Base-by-base conservation (phyloP, 257 asterid species). In the Cynanchum wilfordii region DNA sequence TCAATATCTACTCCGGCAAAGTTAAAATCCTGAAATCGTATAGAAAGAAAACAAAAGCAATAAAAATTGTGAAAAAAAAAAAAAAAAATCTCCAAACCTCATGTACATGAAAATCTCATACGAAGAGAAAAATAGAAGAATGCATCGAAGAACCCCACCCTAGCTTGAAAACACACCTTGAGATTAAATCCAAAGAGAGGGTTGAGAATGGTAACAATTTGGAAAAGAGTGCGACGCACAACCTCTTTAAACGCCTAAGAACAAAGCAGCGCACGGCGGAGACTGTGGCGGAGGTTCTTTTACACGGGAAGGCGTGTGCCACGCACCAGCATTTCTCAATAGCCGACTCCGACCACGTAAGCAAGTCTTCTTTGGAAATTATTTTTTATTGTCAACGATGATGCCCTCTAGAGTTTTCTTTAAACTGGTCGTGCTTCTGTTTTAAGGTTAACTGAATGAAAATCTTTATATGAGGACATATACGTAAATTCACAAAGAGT, bases 301-400 rank as follows among this genome's bases (percentile, higher is more conserved):
- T n/a, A 49, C 79, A 76, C 75, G 72, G 71, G 79, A 42, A 30
- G 66, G 75, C 75, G 75, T 76, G 79, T 69, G 79, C 47, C 58
- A 4, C 30, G 49, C 75, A 50, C 71, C 25, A 20, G 63, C 20
- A 5, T 70, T 69, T 63, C 66, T 3, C 50, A 33, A 33, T 42
- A 66, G 73, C 33, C 55, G 38, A 29, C 45, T 36, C 45, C 65
- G n/a, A 13, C 67, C 55, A 52, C 70, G 20, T 69, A 58, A 70
- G 71, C 57, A 25, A 10, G 57, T 70, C 79, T 7, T 20, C 50
- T 76, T 44, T 25, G 50, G 42, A 62, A 17, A 70, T 29, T 52
- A n/a, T 8, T 15, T 68, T 24, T 42, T 16, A 36, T 24, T 33
- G 6, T 2, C 68, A 19, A 36, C 4, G 16, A 8, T 2, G 3